Base-by-base conservation (phyloP, 352 stramenopile species). In the Phytophthora boehmeriae region DNA sequence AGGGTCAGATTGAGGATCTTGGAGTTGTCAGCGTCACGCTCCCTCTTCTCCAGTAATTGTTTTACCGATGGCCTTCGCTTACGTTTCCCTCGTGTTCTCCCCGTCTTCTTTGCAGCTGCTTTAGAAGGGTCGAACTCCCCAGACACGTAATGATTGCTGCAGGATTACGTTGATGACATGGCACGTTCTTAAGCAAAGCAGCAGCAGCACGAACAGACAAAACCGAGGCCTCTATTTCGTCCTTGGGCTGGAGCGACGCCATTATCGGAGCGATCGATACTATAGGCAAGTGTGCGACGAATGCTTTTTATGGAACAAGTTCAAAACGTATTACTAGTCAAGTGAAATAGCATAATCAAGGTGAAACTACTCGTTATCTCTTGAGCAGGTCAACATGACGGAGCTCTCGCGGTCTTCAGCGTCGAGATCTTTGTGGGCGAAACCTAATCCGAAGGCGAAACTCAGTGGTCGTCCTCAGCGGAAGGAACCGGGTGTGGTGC, bases 1-100 rank as follows among this genome's bases (percentile, higher is more conserved):
- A 73, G 50, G 1, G 59, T 73, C 20, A 69, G 44, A 27, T 69
- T 63, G 20, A 66, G 38, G 19, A 73, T 32, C 20, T 20, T 44
- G n/a, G 50, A 66, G 36, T 57, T 47, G 43, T 69, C 59, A 9
- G 30, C 34, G 3, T 61, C 54, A 10, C 58, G 58, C n/a, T 60
- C 17, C n/a, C 35, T 53, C 34, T 66, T 66, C 25, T 30, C 25
- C 25, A 30, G 6, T 30, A 30, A 30, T 30, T 30, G 25, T 30
- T 30, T 30, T 6, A 30, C 25, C 6, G 25, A 30, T 30, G 25
- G 25, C 10, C 13, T 42, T 9, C 13, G n/a, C 4, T 16, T 19
- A 19, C 11, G 35, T 10, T 42, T 42, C 35, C 35, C 10, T 9
- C 35, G 34, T 14, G 14, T 8, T n/a, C 25, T 6, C 25, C 25